Percentiles rank a stretch among this genome's conserved stretches.
phyloP scores from a whole-genome alignment of 2,329 filamentous ascomycete genomes.

The Acrocalymma vagum region DNA sequence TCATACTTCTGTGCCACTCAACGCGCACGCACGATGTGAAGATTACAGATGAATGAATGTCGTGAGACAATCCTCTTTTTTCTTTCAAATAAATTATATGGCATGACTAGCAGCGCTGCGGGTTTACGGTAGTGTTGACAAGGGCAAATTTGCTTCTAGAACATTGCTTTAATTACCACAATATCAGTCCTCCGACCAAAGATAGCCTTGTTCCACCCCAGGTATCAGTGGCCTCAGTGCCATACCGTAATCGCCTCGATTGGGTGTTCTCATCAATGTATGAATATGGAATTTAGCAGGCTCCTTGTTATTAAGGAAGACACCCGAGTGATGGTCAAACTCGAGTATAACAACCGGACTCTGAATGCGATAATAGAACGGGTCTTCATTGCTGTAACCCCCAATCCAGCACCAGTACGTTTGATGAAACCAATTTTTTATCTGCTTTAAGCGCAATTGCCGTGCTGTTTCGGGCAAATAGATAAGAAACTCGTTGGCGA shows the following conservation, averaged over 20 bases:
- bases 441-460: conserved; percentile 60
- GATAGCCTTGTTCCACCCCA: too few species aligned
- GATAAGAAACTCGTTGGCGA: conserved; percentile 69
- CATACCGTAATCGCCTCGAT: conserved; percentile 75
- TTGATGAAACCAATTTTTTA: conserved; percentile 65
- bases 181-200: too few species aligned
- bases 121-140: too few species aligned
- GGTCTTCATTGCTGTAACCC: conserved; percentile 66
- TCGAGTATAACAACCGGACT: conserved; percentile 75
- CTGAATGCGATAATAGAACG: conserved; percentile 79
- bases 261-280: conserved; percentile 73
- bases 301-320: conserved; percentile 74
- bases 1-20: too few species aligned
- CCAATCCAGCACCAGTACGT: conserved; percentile 83
- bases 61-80: too few species aligned
- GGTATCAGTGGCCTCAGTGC: too few species aligned
- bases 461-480: conserved; percentile 68
- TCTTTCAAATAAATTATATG: too few species aligned
- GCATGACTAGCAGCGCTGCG: too few species aligned
- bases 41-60: too few species aligned
- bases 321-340: conserved; percentile 79
- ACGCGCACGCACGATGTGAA: too few species aligned
- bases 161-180: too few species aligned
- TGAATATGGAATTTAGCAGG: conserved; percentile 80
- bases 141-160: too few species aligned